A percentile compares a stretch with the other conserved stretches of the same genome.
These are phyloP conservation scores for Gomphus bonarii DNA, from an alignment of 1,284 basidiomycete species.

Conservation along the genomic window DNA sequence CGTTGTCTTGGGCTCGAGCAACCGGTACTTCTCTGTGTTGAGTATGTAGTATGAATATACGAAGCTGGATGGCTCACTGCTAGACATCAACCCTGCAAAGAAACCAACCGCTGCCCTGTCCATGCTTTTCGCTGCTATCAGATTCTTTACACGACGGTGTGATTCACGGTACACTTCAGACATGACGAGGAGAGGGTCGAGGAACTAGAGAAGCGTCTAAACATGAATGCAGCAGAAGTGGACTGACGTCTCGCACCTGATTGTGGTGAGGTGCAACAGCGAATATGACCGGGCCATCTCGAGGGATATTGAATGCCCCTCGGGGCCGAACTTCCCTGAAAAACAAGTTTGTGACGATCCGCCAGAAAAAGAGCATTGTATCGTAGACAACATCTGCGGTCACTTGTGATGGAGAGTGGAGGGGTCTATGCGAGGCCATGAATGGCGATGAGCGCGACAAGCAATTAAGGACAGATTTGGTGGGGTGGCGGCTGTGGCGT, in stretches of 20 bases:
- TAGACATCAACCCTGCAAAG: slow-evolving; percentile 80
- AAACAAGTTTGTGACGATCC: slow-evolving; percentile 87
- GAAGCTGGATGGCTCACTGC: slow-evolving; percentile 53
- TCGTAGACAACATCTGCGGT: slow-evolving; percentile 40
- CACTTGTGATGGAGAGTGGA: slow-evolving; percentile 12
- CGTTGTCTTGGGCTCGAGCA: slow-evolving; percentile 83
- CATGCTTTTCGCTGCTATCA: slow-evolving; percentile 93
- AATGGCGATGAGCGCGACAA: background rate
- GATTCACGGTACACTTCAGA: slow-evolving; percentile 85
- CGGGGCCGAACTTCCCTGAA: slow-evolving; percentile 94
- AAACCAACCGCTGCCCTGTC: slow-evolving; percentile 74
- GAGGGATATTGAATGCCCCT: slow-evolving; percentile 92
- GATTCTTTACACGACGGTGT: slow-evolving; percentile 75
- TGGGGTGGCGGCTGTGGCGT: background rate
- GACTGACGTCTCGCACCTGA: slow-evolving; percentile 44
- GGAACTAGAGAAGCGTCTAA: slow-evolving; percentile 49
- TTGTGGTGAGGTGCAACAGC: slow-evolving; percentile 96
- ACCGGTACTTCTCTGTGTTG: slow-evolving; percentile 67
- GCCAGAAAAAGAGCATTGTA: slow-evolving; percentile 65
- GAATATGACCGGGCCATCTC: slow-evolving; percentile 90
- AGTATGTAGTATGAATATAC: slow-evolving; percentile 12
- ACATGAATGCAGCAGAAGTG: slow-evolving; percentile 10
- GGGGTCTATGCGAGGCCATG: background rate
- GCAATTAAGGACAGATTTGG: no score
- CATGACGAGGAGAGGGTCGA: slow-evolving; percentile 86